A percentile compares a stretch with the other conserved stretches of the same genome.
These are phyloP conservation scores for Globisporangium camurandrum DNA, from an alignment of 352 stramenopile genomes.

Conservation along the genomic window DNA sequence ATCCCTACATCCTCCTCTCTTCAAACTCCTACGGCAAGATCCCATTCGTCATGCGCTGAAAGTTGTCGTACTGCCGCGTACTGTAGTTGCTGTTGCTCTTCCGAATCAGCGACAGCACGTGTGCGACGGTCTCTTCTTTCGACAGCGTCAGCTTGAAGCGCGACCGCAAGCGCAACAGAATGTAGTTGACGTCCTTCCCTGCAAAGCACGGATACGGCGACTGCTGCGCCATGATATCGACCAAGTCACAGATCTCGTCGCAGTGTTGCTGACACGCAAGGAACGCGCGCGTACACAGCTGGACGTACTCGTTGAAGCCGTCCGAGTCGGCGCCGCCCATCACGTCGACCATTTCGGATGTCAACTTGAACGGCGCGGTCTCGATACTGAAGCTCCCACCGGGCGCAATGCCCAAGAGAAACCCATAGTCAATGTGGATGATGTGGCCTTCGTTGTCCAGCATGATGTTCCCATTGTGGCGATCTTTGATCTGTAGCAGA, in stretches of 20 bases:
- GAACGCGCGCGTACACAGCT: conserved; percentile 95
- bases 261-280: conserved; percentile 93
- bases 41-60: conserved; percentile 92
- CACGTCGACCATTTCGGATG: conserved; percentile 97
- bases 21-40: conserved; percentile 81
- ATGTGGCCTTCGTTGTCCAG: conserved; percentile 97
- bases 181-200: conserved; percentile 74
- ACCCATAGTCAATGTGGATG: conserved; percentile 99
- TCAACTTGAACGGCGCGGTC: conserved; percentile 99
- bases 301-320: conserved; percentile 96
- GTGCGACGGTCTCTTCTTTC: conserved; percentile 86
- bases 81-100: conserved; percentile 92
- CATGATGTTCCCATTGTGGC: conserved; percentile 99
- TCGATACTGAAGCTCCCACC: conserved; percentile 99
- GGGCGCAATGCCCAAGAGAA: conserved; percentile 97
- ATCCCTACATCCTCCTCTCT: no score
- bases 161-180: conserved; percentile 78
- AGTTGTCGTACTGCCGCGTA: conserved; percentile 91
- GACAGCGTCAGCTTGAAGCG: conserved; percentile 84
- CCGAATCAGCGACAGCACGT: conserved; percentile 87
- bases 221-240: conserved; percentile 95
- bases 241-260: conserved; percentile 94
- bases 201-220: conserved; percentile 96
- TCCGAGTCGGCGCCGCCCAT: conserved; percentile 90
- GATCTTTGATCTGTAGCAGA: conserved; percentile 98